A percentile compares a stretch with the other conserved stretches of the same genome.
Conservation (phyloP, 1,139 yeast genomes). For the Candida smagusa region DNA sequence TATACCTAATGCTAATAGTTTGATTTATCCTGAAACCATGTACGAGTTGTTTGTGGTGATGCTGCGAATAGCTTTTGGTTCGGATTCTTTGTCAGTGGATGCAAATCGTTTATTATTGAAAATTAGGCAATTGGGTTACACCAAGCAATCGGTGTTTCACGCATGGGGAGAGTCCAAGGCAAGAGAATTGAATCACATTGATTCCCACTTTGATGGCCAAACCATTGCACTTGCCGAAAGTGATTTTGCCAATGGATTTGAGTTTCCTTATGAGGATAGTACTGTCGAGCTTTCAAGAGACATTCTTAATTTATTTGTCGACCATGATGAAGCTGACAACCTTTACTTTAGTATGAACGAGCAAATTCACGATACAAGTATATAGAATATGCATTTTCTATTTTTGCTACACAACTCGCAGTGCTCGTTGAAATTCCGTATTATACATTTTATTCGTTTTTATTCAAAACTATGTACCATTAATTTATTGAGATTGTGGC, state of each 20-base stretch:
- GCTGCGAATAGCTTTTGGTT: slow-evolving; percentile 57
- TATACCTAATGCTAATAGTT: slow-evolving; percentile 21
- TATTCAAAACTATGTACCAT: slow-evolving; percentile 1
- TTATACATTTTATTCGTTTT: slow-evolving; percentile 9
- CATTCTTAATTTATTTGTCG: slow-evolving; percentile 63
- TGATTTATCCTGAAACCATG: slow-evolving; percentile 41
- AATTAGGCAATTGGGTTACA: slow-evolving; percentile 23
- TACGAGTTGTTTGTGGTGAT: slow-evolving; percentile 51
- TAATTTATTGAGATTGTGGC: slow-evolving; percentile 34
- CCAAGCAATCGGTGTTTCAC: slow-evolving; percentile 34
- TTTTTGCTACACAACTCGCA: neutral
- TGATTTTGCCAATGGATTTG: slow-evolving; percentile 55
- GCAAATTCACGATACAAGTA: slow-evolving; percentile 18
- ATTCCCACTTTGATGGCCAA: slow-evolving; percentile 17
- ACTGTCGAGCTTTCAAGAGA: slow-evolving; percentile 71
- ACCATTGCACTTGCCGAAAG: slow-evolving; percentile 32
- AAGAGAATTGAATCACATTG: slow-evolving; percentile 35
- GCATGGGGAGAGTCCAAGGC: slow-evolving; percentile 40
- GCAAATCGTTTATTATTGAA: slow-evolving; percentile 32
- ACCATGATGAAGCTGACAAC: slow-evolving; percentile 79
- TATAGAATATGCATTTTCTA: neutral
- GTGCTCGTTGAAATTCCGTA: slow-evolving; percentile 1
- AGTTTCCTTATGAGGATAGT: slow-evolving; percentile 59
- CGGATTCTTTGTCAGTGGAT: slow-evolving; percentile 35
- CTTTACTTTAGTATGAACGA: slow-evolving; percentile 63